Base-by-base conservation (phyloP, 1,284 basidiomycete species). In the Moniliella sp. region DNA sequence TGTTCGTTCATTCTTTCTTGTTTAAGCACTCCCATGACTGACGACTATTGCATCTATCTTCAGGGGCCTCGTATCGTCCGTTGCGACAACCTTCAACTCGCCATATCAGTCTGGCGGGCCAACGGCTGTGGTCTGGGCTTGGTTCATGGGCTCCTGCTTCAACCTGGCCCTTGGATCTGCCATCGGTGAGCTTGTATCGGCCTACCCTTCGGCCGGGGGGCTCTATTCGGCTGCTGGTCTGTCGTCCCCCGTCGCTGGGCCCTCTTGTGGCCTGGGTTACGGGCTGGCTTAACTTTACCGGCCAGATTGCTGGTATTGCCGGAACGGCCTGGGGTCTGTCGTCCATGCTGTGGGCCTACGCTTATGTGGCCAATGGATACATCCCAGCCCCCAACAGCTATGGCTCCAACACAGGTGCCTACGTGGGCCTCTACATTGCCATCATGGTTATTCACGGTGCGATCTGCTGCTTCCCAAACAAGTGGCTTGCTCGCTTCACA, bases 321-420 rank as follows among this genome's bases (percentile, higher is more conserved):
- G 81, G 78, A 1, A 83, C 80, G 2, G 83, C 86, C 61, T 88
- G 79, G 51, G 83, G 82, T 35, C 67, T 91, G 14, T 69, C 77
- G 16, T 71, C 72, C 53, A 86, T 88, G 83, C 83, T 88, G 40
- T 75, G 78, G 63, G 74, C 76, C 10, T 58, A 55, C 50, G 80
- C 77, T 1, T 50, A 46, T 35, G 57, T 57, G 5, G 52, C 29
- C 44, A 45, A n/a, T 23, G 32, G 15, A 11, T 15, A 55, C 18
- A 9, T 27, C 9, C 9, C 26, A 10, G n/a, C n/a, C n/a, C n/a
- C n/a, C n/a, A n/a, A n/a, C n/a, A n/a, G n/a, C n/a, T n/a, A n/a
- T n/a, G n/a, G n/a, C n/a, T n/a, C n/a, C n/a, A n/a, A n/a, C n/a
- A 30, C 28, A 5, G 28, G 28, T n/a, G 28, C 28, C 8, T 15